Evolutionary conservation across 106 monocot genomes (phyloP), one percentile per base, ranked within the genome.

Genomic region (Allium fistulosum): DNA sequence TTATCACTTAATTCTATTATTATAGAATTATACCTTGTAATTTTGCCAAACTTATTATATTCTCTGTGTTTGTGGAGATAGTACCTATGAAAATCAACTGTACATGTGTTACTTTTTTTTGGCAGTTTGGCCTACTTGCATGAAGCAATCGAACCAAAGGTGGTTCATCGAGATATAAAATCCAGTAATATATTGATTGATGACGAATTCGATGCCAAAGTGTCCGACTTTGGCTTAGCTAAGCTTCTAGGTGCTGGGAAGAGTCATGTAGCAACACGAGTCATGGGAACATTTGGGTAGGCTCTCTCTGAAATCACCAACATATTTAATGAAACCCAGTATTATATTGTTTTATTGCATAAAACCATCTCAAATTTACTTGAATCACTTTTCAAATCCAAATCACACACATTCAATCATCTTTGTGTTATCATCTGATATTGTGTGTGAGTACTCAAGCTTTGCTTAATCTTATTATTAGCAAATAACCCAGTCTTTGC

Each of bases 221-320:
- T 88, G 17, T 88, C 84, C 16, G 88, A 88, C 68, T 88, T 88
- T 76, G 88, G 88, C 68, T 76, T 88, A 49, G 88, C 88, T 63
- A 88, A 88, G 58, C 66, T 88, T 14, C 52, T 88, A 51, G 88
- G 88, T 67, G 72, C 83, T 59, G 88, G 84, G 62, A 84, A 84
- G 62, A 88, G 84, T 75, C 76, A 88, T 69, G 73, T 88, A 17
- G 74, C 80, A 50, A 88, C 88, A 68, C 75, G 84, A 71, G 84
- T 88, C 14, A 84, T 88, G 88, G 88, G 88, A 18, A 88, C 88
- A 2, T 88, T 88, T 79, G 88, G 88, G 88, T 88, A 76, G 37
- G 67, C 57, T 7, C 22, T 22, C 22, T 69, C 53, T 22, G 37
- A 37, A 45, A 71, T 59, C 59, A 59, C 59, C 22, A 22, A 15